Conservation (phyloP, 345 rosid species). For the Salix viminalis region DNA sequence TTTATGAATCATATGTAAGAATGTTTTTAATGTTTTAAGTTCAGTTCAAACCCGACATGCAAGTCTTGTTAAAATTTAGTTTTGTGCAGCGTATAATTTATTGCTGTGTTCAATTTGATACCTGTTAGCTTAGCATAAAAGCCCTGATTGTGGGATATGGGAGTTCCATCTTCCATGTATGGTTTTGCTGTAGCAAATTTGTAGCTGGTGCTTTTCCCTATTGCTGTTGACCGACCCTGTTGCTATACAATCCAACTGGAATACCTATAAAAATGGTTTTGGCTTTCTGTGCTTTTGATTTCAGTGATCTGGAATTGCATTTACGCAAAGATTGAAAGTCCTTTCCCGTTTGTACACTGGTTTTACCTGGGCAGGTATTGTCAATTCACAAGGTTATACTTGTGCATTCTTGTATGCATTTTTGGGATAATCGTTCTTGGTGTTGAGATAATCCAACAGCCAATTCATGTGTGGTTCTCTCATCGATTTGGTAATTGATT, state of each 20-base stretch:
- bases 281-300: background rate
- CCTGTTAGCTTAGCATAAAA: background rate
- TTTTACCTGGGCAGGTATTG: background rate
- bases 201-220: background rate
- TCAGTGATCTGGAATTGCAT: background rate
- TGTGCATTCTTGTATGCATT: background rate
- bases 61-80: background rate
- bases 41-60: background rate
- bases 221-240: background rate
- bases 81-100: background rate
- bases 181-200: background rate
- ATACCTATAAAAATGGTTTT: background rate
- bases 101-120: background rate
- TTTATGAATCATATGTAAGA: background rate
- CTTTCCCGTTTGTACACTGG: background rate
- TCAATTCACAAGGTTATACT: background rate
- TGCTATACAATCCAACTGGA: background rate
- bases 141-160: background rate
- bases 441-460: background rate
- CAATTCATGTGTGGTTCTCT: background rate
- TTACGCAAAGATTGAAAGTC: background rate
- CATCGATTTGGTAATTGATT: background rate
- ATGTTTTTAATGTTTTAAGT: background rate
- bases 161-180: background rate
- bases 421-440: background rate